Base-by-base conservation (phyloP, 345 rosid species). In the Gossypium ekmanianum region DNA sequence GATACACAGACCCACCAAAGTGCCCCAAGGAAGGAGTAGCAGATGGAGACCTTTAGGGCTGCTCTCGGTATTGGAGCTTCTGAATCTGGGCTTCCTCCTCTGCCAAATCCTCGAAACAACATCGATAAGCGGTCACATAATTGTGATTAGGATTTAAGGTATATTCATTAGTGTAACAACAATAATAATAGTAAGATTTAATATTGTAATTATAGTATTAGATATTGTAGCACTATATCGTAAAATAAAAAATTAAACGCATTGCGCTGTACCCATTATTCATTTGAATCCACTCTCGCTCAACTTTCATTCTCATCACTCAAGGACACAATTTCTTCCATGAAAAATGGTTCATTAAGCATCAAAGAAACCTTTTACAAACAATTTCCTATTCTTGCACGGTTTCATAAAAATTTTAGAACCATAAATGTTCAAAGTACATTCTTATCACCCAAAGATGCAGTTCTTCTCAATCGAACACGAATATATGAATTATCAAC, bases 21-120 rank as follows among this genome's bases (percentile, higher is more conserved):
- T n/a, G 29, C 4, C 4, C 0, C 29, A 27, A 27, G 4, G 29
- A 1, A 24, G 26, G 3, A 2, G 29, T 27, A 27, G 29, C 29
- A 27, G 82, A 88, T 95, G 98, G 96, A 95, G 75, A 86, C 86
- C 29, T 88, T 91, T 70, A 81, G 97, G 34, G 88, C 86, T 75
- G 99, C 99, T n/a, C 84, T 95, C 17, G 97, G 96, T 62, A 91
- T 95, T 45, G 79, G 75, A 52, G 70, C 55, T 47, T 41, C 81
- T 18, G 83, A 76, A 20, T 77, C 76, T 69, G 61, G 27, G 61
- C 45, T 51, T 69, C 24, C 59, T 9, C 73, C 59, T 27, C 1
- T 51, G 73, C 58, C 43, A 2, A 50, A 2, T 69, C 20, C 12
- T 47, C 29, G 29, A 22, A 75, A 74, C 41, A 84, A 72, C 67